phyloP scores from a whole-genome alignment of 192 early-diverging fungal species.

The Podila verticillata region DNA sequence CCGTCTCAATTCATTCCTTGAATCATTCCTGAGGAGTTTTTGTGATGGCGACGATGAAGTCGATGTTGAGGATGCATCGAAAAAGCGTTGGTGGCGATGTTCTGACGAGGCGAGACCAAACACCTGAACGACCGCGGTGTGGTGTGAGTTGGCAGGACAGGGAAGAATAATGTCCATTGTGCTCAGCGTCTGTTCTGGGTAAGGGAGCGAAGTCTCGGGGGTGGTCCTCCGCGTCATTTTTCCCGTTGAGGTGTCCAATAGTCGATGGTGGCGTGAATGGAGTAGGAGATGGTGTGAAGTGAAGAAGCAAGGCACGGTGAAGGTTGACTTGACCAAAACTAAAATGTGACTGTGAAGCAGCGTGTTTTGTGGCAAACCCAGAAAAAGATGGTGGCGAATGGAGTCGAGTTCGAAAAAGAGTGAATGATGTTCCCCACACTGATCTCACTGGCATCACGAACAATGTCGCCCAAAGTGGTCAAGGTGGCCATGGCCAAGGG shows the following conservation, averaged over 20 bases:
- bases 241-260: background rate
- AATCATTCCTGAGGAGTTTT: background rate
- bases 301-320: background rate
- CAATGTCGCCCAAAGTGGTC: conserved; percentile 32
- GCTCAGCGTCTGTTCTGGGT: background rate
- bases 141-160: background rate
- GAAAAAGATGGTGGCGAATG: background rate
- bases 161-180: background rate
- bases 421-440: conserved; percentile 5
- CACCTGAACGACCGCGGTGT: background rate
- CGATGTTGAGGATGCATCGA: too few relatives aligned
- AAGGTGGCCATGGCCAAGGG: background rate
- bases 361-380: too few relatives aligned
- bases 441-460: background rate
- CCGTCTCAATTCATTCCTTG: background rate
- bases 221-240: background rate
- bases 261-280: background rate
- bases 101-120: background rate
- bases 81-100: background rate
- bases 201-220: background rate
- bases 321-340: background rate
- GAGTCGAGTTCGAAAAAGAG: background rate
- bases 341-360: background rate
- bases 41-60: background rate
- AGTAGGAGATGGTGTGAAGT: background rate